phyloP scores from a whole-genome alignment of 2,329 filamentous ascomycete species.

The Furcasterigmium sp. region DNA sequence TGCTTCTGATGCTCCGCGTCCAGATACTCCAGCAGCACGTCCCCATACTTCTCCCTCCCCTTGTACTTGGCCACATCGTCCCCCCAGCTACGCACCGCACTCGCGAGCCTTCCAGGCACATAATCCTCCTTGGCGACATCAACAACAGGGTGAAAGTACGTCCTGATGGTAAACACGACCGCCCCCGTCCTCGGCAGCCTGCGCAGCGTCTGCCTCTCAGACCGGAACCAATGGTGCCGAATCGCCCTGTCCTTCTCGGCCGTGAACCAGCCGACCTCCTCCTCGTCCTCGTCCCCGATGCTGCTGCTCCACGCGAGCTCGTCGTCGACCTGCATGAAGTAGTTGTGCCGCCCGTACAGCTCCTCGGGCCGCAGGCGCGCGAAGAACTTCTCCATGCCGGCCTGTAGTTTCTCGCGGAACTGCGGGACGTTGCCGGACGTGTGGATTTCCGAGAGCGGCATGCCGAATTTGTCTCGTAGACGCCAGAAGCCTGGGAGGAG shows the following conservation, averaged over 20 bases:
- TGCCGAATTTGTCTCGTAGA: slow-evolving; percentile 72
- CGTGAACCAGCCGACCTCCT: slow-evolving; percentile 64
- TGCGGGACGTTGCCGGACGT: slow-evolving; percentile 70
- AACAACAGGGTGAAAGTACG: slow-evolving; percentile 70
- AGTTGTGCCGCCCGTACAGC: slow-evolving; percentile 64
- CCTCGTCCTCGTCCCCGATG: slow-evolving; percentile 67
- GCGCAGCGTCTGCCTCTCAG: slow-evolving; percentile 66
- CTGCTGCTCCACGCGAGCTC: slow-evolving; percentile 67
- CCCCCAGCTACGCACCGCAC: slow-evolving; percentile 76
- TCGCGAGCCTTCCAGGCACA: slow-evolving; percentile 73
- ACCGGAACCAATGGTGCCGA: slow-evolving; percentile 70
- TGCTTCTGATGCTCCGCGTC: slow-evolving; percentile 72
- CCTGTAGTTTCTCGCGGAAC: slow-evolving; percentile 65
- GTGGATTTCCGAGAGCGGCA: slow-evolving; percentile 74
- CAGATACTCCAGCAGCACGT: slow-evolving; percentile 70
- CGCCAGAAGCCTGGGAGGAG: slow-evolving; percentile 80
- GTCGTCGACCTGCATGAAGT: slow-evolving; percentile 84
- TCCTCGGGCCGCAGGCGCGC: slow-evolving; percentile 62
- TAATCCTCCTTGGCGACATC: slow-evolving; percentile 66
- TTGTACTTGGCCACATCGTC: slow-evolving; percentile 74
- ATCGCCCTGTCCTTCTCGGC: slow-evolving; percentile 71
- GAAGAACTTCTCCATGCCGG: slow-evolving; percentile 80
- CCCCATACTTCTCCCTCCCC: slow-evolving; percentile 67
- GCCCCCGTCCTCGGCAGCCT: slow-evolving; percentile 53
- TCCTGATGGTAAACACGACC: slow-evolving; percentile 71